These are phyloP conservation scores for Aspergillus saccharolyticus DNA, from an alignment of 495 filamentous ascomycete genomes.

Conservation along the genomic window DNA sequence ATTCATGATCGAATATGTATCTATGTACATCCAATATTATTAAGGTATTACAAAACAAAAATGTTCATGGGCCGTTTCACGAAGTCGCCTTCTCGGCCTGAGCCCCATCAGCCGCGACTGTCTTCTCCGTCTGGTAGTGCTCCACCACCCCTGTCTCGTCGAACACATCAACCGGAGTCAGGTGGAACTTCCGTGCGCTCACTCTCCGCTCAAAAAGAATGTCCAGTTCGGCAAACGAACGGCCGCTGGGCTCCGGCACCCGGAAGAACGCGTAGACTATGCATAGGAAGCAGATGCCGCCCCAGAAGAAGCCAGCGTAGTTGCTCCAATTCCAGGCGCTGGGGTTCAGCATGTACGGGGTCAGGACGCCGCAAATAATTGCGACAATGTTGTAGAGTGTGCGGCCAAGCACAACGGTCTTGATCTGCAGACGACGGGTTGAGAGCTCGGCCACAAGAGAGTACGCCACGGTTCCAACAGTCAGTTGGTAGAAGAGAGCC, in stretches of 20 bases:
- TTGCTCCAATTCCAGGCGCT: constrained; percentile 70
- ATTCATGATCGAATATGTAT: constrained; percentile 14
- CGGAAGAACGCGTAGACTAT: constrained; percentile 72
- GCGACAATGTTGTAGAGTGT: constrained; percentile 68
- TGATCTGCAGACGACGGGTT: constrained; percentile 68
- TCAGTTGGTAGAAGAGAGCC: constrained; percentile 68
- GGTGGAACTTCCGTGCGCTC: constrained; percentile 63
- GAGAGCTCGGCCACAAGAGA: constrained; percentile 72
- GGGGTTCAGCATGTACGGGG: constrained; percentile 73
- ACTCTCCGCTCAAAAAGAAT: constrained; percentile 62
- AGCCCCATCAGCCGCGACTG: constrained; percentile 24
- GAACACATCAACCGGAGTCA: constrained; percentile 62
- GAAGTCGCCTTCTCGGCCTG: constrained; percentile 26
- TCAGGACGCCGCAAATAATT: constrained; percentile 65
- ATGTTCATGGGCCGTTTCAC: constrained; percentile 21
- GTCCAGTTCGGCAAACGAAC: constrained; percentile 71
- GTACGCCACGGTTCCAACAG: constrained; percentile 75
- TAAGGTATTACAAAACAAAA: constrained; percentile 11
- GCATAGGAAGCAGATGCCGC: constrained; percentile 65
- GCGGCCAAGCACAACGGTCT: constrained; percentile 68
- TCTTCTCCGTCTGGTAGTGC: constrained; percentile 37
- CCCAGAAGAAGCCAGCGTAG: constrained; percentile 82
- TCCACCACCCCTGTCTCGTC: constrained; percentile 50
- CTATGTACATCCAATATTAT: constrained; percentile 10
- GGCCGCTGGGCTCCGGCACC: constrained; percentile 65